These are phyloP conservation scores for Alternaria novae-zelandiae DNA, from an alignment of 2,329 filamentous ascomycete species.

Conservation along the genomic window DNA sequence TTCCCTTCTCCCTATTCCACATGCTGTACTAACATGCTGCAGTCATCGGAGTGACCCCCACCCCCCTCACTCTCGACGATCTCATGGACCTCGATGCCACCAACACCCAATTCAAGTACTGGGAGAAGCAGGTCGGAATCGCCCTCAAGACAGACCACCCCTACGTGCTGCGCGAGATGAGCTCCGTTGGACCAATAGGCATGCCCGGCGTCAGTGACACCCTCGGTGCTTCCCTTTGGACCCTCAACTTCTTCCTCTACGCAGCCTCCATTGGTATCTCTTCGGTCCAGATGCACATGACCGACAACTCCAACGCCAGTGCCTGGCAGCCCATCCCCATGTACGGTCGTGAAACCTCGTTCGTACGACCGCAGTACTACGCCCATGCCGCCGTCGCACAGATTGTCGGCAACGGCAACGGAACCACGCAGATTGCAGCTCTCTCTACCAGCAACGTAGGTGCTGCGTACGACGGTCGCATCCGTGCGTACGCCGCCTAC, in stretches of 20 bases:
- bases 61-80: slow-evolving; percentile 52
- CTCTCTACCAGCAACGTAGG: slow-evolving; percentile 42
- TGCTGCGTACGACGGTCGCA: slow-evolving; percentile 48
- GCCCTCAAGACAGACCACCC: slow-evolving; percentile 52
- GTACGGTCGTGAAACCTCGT: slow-evolving; percentile 50
- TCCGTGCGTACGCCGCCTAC: slow-evolving; percentile 56
- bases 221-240: slow-evolving; percentile 60
- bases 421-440: slow-evolving; percentile 53
- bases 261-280: slow-evolving; percentile 56
- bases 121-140: slow-evolving; percentile 53
- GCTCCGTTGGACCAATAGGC: slow-evolving; percentile 58
- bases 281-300: slow-evolving; percentile 62
- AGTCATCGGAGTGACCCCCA: slow-evolving; percentile 56
- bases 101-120: slow-evolving; percentile 56
- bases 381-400: slow-evolving; percentile 60
- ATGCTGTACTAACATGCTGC: slow-evolving; percentile 18
- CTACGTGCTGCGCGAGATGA: slow-evolving; percentile 61
- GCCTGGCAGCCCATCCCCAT: slow-evolving; percentile 57
- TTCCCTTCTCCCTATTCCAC: background rate
- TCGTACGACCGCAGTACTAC: slow-evolving; percentile 59
- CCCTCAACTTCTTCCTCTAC: slow-evolving; percentile 61
- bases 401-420: slow-evolving; percentile 56
- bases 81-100: slow-evolving; percentile 57
- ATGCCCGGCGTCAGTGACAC: slow-evolving; percentile 55
- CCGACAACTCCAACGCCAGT: slow-evolving; percentile 59